These are phyloP conservation scores for Taxillus chinensis DNA, from an alignment of 164 flowering plant genomes.

Conservation along the genomic window DNA sequence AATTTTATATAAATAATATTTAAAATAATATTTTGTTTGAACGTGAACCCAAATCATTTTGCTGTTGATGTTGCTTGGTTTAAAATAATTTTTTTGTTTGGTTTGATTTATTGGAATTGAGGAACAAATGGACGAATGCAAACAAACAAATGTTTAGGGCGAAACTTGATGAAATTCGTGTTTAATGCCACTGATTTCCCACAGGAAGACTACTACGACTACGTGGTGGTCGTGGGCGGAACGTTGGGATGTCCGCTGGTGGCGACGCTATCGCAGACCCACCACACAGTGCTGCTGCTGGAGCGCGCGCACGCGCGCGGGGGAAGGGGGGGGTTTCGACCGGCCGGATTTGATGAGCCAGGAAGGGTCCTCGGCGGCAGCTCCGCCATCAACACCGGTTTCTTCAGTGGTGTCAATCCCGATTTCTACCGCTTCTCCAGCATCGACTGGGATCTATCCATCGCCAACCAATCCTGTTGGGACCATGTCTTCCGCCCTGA, in stretches of 20 bases:
- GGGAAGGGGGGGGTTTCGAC: conserved; percentile 48
- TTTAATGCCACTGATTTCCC: conserved; percentile 64
- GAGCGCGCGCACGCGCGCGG: no score
- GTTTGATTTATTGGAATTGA: no score
- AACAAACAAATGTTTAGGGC: no score
- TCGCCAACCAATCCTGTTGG: conserved; percentile 54
- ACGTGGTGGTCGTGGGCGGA: conserved; percentile 85
- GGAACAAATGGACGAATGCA: no score
- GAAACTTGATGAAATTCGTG: conserved; percentile 31
- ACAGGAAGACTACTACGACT: conserved; percentile 60
- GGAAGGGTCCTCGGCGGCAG: conserved; percentile 92
- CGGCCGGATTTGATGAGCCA: conserved; percentile 37
- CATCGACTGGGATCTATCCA: conserved; percentile 41
- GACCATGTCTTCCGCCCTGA: conserved; percentile 51
- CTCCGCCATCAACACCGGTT: conserved; percentile 82
- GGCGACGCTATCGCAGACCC: conserved; percentile 53
- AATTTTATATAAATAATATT: no score
- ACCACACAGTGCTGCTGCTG: conserved; percentile 49
- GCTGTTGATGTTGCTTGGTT: no score
- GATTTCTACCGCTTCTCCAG: no score
- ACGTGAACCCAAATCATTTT: no score
- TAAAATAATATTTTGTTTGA: no score
- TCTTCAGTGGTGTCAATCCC: conserved; percentile 57
- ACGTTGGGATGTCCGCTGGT: conserved; percentile 92
- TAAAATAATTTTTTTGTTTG: no score